Percentiles rank a stretch among this genome's conserved stretches.
Conservation (phyloP, 805 yeast genomes). For the Phaffomyces opuntiae region DNA sequence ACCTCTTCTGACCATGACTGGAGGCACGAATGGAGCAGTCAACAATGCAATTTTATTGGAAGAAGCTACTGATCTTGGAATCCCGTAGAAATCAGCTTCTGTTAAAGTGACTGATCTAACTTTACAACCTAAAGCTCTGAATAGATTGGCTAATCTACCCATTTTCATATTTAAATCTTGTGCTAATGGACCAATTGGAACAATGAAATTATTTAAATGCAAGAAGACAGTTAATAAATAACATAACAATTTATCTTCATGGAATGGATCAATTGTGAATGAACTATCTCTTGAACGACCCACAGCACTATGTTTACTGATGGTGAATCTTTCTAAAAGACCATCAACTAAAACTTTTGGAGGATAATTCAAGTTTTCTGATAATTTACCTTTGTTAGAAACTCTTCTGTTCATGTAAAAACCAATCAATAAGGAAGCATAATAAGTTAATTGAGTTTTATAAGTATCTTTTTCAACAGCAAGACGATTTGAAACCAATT, state of each 20-base stretch:
- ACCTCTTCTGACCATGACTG: constrained; percentile 70
- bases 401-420: constrained; percentile 68
- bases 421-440: constrained; percentile 74
- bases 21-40: constrained; percentile 84
- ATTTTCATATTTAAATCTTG: constrained; percentile 80
- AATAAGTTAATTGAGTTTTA: constrained; percentile 67
- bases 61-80: constrained; percentile 51
- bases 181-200: constrained; percentile 76
- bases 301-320: constrained; percentile 51
- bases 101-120: constrained; percentile 64
- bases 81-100: constrained; percentile 69
- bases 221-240: constrained; percentile 65
- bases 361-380: constrained; percentile 60
- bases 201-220: constrained; percentile 67
- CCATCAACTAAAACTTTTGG: constrained; percentile 70
- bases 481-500: constrained; percentile 39
- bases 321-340: constrained; percentile 64
- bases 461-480: constrained; percentile 41
- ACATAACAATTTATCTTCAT: constrained; percentile 82
- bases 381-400: constrained; percentile 49
- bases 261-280: constrained; percentile 79
- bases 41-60: constrained; percentile 75
- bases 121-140: constrained; percentile 76
- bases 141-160: constrained; percentile 56
- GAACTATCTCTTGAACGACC: constrained; percentile 73